Conservation (phyloP, 257 asterid genomes). For the Jasminum sambac region DNA sequence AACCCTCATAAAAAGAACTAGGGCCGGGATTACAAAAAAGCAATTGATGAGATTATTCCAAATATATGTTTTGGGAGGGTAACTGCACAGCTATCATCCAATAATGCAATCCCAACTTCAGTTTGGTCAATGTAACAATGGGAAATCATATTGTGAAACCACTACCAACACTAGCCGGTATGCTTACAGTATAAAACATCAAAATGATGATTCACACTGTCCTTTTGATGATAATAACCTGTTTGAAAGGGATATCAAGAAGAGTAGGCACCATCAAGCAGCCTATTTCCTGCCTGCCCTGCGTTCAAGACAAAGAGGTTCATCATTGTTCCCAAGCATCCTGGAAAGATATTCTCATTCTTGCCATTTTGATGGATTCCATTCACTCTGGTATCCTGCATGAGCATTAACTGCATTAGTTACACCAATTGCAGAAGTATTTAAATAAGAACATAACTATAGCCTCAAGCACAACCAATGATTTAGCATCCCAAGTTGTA, state of each 20-base stretch:
- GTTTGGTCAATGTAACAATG: neutral
- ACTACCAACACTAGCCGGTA: constrained; percentile 3
- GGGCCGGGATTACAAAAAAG: neutral
- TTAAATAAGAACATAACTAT: constrained; percentile 6
- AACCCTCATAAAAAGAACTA: neutral
- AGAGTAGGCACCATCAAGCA: constrained; percentile 63
- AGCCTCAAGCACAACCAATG: constrained; percentile 11
- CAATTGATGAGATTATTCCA: neutral
- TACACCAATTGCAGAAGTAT: neutral
- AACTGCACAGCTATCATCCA: neutral
- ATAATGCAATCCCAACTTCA: neutral
- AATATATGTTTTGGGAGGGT: constrained; percentile 5
- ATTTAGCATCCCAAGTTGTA: constrained; percentile 17
- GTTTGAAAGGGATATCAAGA: neutral
- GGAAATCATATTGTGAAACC: neutral
- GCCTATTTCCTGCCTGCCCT: constrained; percentile 62
- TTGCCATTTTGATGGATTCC: constrained; percentile 52
- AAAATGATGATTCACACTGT: constrained; percentile 3
- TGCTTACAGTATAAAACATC: neutral
- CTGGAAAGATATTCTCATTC: constrained; percentile 49
- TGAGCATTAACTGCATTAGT: constrained; percentile 18
- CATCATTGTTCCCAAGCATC: constrained; percentile 94
- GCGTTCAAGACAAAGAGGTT: constrained; percentile 73
- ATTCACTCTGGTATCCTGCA: constrained; percentile 71
- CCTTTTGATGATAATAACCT: constrained; percentile 11